Base-by-base conservation (phyloP, 805 yeast genomes). In the Pichia californica region DNA sequence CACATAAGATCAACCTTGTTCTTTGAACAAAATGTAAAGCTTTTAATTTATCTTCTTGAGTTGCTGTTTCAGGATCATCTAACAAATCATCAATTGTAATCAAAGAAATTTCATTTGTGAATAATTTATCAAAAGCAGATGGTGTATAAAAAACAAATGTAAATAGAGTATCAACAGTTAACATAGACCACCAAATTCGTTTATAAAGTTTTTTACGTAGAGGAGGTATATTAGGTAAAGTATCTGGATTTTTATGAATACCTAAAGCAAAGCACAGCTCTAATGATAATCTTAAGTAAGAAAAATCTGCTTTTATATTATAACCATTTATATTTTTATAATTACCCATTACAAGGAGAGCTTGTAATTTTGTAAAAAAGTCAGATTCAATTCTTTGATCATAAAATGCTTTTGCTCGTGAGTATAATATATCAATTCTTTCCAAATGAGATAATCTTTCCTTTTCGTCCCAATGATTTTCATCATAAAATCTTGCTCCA, bases 21-120 rank as follows among this genome's bases (percentile, higher is more conserved):
- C 74, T 59, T 49, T 81, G 77, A 34, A 84, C 73, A 52, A 81
- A 83, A 47, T 71, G 77, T 26, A 73, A 69, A 0, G 77, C 76
- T 36, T 76, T 75, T 3, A 68, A n/a, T 31, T 27, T 29, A 6
- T 38, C 41, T 21, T 50, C 66, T 8, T 23, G 11, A 2, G 39
- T 19, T 37, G 71, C 70, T 49, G 67, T 74, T 49, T 77, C 79
- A 1, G 68, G 58, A 52, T 73, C 74, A 5, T 80, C 82, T 40
- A 73, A 67, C 46, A 86, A 76, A 58, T 86, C 95, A 0, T 74
- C 81, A 16, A 69, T 59, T 0, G 74, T 69, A 15, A 85, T 59
- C 83, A 81, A 78, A n/a, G 82, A 80, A n/a, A 85, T 87, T 57
- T 85, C 89, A 55, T 83, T 77, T 53, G 83, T 89, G 25, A 20